Conservation (phyloP, 371 early-diverging fungal genomes). For the Mucor sp. region DNA sequence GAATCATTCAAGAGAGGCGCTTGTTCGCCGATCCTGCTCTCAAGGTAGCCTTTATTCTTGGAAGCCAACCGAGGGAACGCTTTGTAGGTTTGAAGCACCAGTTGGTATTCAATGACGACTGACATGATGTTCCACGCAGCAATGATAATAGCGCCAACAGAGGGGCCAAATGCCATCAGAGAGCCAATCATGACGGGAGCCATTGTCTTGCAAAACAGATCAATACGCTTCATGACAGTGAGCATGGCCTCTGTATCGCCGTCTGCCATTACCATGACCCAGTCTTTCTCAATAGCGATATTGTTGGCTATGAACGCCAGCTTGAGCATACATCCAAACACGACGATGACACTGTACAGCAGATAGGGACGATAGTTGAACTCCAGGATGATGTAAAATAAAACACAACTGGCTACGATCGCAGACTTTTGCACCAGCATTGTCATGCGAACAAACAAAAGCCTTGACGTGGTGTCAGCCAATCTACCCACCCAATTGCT, state of each 20-base stretch:
- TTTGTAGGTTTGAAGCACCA: conserved; percentile 1
- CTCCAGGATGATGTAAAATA: not conserved
- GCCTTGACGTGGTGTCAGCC: not conserved
- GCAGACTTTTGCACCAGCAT: not conserved
- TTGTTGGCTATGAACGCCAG: conserved; percentile 2
- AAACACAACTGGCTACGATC: not conserved
- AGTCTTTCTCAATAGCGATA: conserved; percentile 6
- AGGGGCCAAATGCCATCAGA: conserved; percentile 1
- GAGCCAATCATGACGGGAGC: conserved; percentile 7
- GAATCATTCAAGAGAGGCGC: not conserved
- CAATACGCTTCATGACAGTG: conserved; percentile 5
- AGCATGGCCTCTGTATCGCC: conserved; percentile 3
- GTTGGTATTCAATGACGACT: not conserved
- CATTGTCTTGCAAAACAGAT: conserved; percentile 6
- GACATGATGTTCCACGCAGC: not conserved
- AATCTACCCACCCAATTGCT: not conserved
- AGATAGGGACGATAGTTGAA: not conserved
- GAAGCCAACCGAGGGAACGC: not conserved
- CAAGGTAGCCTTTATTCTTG: not conserved
- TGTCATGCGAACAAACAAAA: not conserved
- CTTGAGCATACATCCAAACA: conserved; percentile 1
- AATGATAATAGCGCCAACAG: not conserved
- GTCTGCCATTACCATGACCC: conserved; percentile 1
- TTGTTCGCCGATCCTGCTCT: not conserved
- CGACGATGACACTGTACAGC: not conserved